Evolutionary conservation across 139 green algal genomes (phyloP), one percentile per base, ranked within the genome.

Genomic region (Monoraphidium neglectum): DNA sequence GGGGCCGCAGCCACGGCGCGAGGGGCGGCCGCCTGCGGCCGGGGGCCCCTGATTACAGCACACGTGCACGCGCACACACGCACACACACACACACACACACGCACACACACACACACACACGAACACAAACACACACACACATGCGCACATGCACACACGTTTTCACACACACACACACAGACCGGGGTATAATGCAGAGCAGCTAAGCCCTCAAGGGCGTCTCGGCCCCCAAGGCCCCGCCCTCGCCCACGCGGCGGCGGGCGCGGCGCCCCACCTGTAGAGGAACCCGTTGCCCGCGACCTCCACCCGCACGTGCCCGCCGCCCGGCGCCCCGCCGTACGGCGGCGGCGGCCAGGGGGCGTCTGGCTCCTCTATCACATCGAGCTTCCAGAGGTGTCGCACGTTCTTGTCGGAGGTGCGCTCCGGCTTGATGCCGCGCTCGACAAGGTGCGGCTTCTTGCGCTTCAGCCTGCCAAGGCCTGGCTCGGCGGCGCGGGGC

Each of bases 391-490:
- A 76, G 24, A 82, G 38, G 5, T 38, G 38, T 51, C 83, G 63
- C 0, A 68, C 84, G 64, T 88, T 88, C 66, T 86, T 88, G 26
- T 74, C 77, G 1, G 72, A 13, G 0, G 79, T 85, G 35, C 83
- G 76, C 60, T 79, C 64, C 4, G 83, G 83, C 68, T 82, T 81
- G 68, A 88, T 83, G 56, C 83, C 83, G 12, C 59, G 38, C 65
- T 79, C 64, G 0, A 72, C 81, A 8, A 84, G 64, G 62, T 78
- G 68, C 21, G 83, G 83, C 62, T 79, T 83, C 76, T 88, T 88
- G 30, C 83, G 76, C 63, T 88, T 88, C n/a, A 78, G 38, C 23
- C 43, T 70, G 21, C 83, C 83, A 36, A 87, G 53, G 35, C 82
- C 82, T 87, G 76, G 21, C 10, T 32, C 40, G 32, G 62, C 32